Conservation (phyloP, 352 stramenopile genomes). For the Globisporangium megalacanthum region DNA sequence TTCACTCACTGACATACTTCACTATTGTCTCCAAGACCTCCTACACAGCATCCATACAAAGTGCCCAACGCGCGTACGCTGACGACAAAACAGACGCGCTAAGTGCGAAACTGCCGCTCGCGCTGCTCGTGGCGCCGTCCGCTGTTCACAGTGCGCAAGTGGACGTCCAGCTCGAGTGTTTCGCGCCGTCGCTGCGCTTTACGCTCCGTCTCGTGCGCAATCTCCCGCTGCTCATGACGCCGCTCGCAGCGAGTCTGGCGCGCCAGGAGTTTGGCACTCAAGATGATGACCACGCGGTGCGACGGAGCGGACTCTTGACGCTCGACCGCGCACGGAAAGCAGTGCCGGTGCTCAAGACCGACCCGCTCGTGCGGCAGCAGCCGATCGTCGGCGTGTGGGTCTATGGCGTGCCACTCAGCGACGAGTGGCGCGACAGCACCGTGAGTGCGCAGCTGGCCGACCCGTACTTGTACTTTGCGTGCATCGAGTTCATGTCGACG, state of each 20-base stretch:
- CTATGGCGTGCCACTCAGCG: conserved; percentile 53
- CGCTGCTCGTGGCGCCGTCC: conserved; percentile 31
- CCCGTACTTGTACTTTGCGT: conserved; percentile 55
- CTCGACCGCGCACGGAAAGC: conserved; percentile 72
- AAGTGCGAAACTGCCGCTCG: conserved; percentile 25
- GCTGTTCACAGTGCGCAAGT: conserved; percentile 31
- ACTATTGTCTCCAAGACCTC: conserved; percentile 12
- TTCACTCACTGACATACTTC: not conserved
- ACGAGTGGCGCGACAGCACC: conserved; percentile 34
- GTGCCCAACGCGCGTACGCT: conserved; percentile 22
- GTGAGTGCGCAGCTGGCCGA: conserved; percentile 32
- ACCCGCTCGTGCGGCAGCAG: conserved; percentile 60
- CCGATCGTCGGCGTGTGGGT: conserved; percentile 73
- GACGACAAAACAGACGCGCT: conserved; percentile 34
- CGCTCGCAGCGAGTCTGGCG: conserved; percentile 52
- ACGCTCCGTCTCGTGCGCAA: conserved; percentile 59
- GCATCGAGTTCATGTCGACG: conserved; percentile 46
- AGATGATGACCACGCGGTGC: conserved; percentile 7
- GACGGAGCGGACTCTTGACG: conserved; percentile 60
- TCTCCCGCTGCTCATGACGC: conserved; percentile 72
- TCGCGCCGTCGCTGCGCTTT: conserved; percentile 28
- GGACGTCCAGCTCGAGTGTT: conserved; percentile 43
- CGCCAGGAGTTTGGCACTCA: conserved; percentile 42
- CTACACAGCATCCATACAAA: conserved; percentile 26
- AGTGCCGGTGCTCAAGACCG: conserved; percentile 63